Base-by-base conservation (phyloP, 2,329 filamentous ascomycete species). In the Xylariomycetidae sp. region DNA sequence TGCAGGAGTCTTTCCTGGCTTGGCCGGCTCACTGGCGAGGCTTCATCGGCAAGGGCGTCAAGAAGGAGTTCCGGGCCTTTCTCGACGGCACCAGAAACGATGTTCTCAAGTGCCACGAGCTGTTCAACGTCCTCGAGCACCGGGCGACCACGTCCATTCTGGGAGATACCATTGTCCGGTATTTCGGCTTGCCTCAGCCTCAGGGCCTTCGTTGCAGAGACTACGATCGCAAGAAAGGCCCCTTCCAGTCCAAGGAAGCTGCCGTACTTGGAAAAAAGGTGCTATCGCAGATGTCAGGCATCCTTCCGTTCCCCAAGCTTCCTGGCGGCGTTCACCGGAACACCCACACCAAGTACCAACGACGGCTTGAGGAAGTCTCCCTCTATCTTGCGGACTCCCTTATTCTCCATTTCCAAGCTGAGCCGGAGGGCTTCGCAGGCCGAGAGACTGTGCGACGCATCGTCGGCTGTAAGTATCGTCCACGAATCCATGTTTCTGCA, bases 51-150 rank as follows among this genome's bases (percentile, higher is more conserved):
- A 20, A 35, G 14, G 33, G 35, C 3, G 42, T 39, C 12, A 47
- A 32, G 19, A 19, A 27, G 13, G 37, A 40, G 6, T 39, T 50
- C 8, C 9, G 25, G 34, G 10, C 25, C 25, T 4, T 48, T 52
- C 30, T 29, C 49, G 27, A n/a, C 19, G 4, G 30, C 10, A 4
- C 16, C 22, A 3, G 10, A 22, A 40, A 36, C 13, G 33, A 47
- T 6, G 32, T 42, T 2, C 19, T 38, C 3, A 34, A 46, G n/a
- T 50, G 40, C 5, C 50, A 49, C 17, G 49, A 53, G 32, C 39
- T 53, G 2, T 56, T 56, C 34, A 52, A 48, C 13, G 29, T 47
- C 15, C 32, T 55, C 15, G 53, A 56, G 31, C 48, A 56, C 27
- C 53, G 52, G 2, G 44, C 52, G 13, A 43, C 45, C 10, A 36